Conservation (phyloP, 1,284 basidiomycete species). For the Ceratorhiza oryzae-sativae region DNA sequence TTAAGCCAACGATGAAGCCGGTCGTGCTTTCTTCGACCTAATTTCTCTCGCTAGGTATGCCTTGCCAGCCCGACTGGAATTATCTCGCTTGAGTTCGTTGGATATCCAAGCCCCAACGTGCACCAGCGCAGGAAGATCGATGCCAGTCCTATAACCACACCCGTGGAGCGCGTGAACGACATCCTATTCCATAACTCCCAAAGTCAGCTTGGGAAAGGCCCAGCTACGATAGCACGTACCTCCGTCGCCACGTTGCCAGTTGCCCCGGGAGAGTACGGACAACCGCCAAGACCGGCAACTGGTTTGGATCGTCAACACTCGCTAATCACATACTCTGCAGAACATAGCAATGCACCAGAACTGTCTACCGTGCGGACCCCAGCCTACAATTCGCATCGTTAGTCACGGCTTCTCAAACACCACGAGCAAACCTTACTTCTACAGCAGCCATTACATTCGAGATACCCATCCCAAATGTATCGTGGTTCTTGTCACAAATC, state of each 20-base stretch:
- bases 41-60: conserved; percentile 69
- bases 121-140: conserved; percentile 71
- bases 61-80: conserved; percentile 79
- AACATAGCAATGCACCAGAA: conserved; percentile 43
- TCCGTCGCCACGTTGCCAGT: conserved; percentile 94
- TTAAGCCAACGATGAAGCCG: conserved; percentile 4
- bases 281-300: conserved; percentile 89
- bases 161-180: conserved; percentile 83
- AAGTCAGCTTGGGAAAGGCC: not conserved
- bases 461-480: conserved; percentile 86
- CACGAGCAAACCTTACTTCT: conserved; percentile 47
- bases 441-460: conserved; percentile 75
- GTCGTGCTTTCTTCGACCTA: conserved; percentile 50
- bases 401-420: not conserved
- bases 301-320: conserved; percentile 51
- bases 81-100: conserved; percentile 67
- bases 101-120: conserved; percentile 86
- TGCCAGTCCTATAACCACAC: conserved; percentile 70
- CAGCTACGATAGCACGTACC: conserved; percentile 41
- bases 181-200: conserved; percentile 55
- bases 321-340: not conserved
- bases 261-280: conserved; percentile 94
- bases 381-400: conserved; percentile 26
- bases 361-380: conserved; percentile 48
- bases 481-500: conserved; percentile 75